Conservation (phyloP, 139 green algal genomes). For the Micractinium conductrix region DNA sequence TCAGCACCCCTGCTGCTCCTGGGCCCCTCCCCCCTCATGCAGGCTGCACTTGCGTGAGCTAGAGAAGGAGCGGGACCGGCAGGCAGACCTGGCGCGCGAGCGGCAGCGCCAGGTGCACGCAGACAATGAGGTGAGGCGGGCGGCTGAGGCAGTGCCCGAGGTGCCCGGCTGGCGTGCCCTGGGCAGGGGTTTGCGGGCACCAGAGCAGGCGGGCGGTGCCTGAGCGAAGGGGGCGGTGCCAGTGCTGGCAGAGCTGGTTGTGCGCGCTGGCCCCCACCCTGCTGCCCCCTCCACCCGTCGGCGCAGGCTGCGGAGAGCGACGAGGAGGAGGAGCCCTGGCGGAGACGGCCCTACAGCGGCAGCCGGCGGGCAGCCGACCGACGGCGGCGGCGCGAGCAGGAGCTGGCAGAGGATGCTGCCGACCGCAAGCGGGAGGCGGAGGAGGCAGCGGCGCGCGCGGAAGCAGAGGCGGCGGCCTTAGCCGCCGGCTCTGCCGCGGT, state of each 20-base stretch:
- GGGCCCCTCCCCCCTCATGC: too few species aligned
- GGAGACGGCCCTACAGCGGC: constrained; percentile 34
- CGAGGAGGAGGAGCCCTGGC: constrained; percentile 67
- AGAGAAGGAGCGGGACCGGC: constrained; percentile 47
- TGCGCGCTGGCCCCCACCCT: too few species aligned
- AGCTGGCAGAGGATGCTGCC: constrained; percentile 58
- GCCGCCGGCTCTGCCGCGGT: background rate
- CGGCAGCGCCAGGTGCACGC: constrained; percentile 47
- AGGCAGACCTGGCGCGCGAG: constrained; percentile 48
- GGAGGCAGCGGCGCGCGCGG: constrained; percentile 25
- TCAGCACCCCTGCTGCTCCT: too few species aligned
- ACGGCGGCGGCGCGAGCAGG: constrained; percentile 52
- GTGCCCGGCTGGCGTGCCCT: too few species aligned
- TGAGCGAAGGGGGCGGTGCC: too few species aligned
- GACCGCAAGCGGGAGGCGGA: constrained; percentile 41
- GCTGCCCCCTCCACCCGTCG: too few species aligned
- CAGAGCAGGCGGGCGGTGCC: too few species aligned
- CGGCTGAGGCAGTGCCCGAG: too few species aligned
- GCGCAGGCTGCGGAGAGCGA: constrained; percentile 69
- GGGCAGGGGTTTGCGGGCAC: too few species aligned
- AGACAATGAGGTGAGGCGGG: constrained; percentile 56
- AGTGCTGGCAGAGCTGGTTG: too few species aligned
- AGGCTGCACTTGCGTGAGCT: constrained; percentile 56
- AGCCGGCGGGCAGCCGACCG: constrained; percentile 61
- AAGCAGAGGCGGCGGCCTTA: background rate